A percentile compares a stretch with the other conserved stretches of the same genome.
phyloP scores from a whole-genome alignment of 202 grass and related monocot species.

The Carex arenaria region DNA sequence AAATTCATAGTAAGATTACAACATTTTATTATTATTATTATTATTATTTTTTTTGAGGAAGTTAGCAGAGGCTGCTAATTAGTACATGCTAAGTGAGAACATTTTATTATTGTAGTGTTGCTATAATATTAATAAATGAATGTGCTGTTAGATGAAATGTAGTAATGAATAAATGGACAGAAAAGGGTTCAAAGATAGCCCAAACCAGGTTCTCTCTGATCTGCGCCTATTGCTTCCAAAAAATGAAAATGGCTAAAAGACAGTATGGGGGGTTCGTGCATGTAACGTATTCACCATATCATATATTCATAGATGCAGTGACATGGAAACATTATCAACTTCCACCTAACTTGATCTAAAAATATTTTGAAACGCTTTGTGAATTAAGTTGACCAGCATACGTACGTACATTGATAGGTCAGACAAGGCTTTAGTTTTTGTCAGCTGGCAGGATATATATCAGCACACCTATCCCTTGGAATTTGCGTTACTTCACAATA shows the following conservation, averaged over 20 bases:
- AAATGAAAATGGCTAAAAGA: not conserved
- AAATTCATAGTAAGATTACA: not conserved
- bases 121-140: slow-evolving; percentile 7
- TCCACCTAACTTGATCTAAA: slow-evolving; percentile 12
- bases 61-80: too few relatives aligned
- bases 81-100: too few relatives aligned
- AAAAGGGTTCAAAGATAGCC: not conserved
- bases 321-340: not conserved
- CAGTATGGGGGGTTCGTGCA: not conserved
- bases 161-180: not conserved
- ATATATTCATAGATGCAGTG: not conserved
- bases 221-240: slow-evolving; percentile 1
- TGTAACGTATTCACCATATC: not conserved
- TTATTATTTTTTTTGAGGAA: too few relatives aligned
- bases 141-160: not conserved
- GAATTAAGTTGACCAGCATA: slow-evolving; percentile 1
- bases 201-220: too few relatives aligned
- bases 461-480: not conserved
- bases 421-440: slow-evolving; percentile 8
- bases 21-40: not conserved
- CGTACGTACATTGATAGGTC: not conserved
- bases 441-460: not conserved
- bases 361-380: slow-evolving; percentile 2
- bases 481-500: not conserved
- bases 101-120: not conserved